Evolutionary conservation across 768 basidiomycete species (phyloP), one percentile per base, ranked within the genome.

Genomic region (Tulasnella calospora): DNA sequence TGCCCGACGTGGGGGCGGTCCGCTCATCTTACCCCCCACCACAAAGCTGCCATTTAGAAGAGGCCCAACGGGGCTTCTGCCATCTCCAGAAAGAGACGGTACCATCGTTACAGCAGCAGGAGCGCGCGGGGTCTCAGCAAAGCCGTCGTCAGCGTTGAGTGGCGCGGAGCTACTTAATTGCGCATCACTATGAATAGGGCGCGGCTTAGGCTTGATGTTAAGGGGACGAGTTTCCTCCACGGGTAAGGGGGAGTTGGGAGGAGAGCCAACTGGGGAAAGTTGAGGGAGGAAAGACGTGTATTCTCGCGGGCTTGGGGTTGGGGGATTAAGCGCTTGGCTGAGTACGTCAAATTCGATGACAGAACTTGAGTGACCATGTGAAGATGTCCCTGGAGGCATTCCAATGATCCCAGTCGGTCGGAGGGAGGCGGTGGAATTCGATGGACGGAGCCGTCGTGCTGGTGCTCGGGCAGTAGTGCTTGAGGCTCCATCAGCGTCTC

Each of bases 361-460:
- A 10, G 75, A 76, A 33, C 51, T 51, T 19, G 75, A 76, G 41
- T 76, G 75, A 23, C 67, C n/a, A 38, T 76, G 75, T n/a, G 75
- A 30, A 33, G 55, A 46, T 35, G 46, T 41, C 61, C 61, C 61
- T 41, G 61, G 33, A 67, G 75, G 75, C 55, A 76, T 61, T 10
- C 75, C 75, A n/a, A 76, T 76, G 19, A 76, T 76, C 51, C 75
- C 75, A 12, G 75, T 70, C 17, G 75, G 75, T 23, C 75, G 75
- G 36, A 76, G 67, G 13, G 75, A 76, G 36, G 75, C 47, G 40
- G 75, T 30, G 13, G 75, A 76, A 61, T 76, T 76, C 23, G 75
- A 76, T 33, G 75, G 55, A 61, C 75, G 75, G 12, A 76, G 75
- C 23, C 75, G n/a, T 19, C 75, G 47, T 19, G 36, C 33, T 12